A percentile compares a stretch with the other conserved stretches of the same genome.
Conservation (phyloP, 306 rosid species). For the Quercus agrifolia region DNA sequence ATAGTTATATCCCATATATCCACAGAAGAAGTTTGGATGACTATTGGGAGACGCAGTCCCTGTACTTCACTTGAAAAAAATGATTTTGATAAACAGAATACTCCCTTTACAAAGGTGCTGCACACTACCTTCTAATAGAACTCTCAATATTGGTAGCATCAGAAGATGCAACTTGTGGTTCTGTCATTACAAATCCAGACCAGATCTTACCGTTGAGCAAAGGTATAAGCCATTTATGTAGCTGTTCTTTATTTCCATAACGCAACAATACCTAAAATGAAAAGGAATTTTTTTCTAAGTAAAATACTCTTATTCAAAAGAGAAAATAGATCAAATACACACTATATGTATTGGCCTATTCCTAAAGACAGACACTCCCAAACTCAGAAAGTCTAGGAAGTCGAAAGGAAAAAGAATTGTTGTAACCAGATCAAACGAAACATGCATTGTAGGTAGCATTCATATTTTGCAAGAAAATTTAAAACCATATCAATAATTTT, state of each 20-base stretch:
- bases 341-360: background rate
- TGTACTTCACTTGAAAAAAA: no score
- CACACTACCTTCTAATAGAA: conserved; percentile 67
- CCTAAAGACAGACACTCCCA: no score
- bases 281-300: background rate
- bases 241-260: conserved; percentile 75
- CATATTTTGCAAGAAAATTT: background rate
- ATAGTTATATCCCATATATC: background rate
- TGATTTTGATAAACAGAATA: no score
- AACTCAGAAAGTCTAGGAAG: no score
- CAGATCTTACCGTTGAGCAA: conserved; percentile 88
- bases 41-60: background rate
- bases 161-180: conserved; percentile 88
- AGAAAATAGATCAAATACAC: conserved; percentile 10
- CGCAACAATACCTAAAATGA: conserved; percentile 74
- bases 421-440: background rate
- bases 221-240: conserved; percentile 81
- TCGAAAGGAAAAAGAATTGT: background rate
- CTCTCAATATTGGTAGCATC: conserved; percentile 91
- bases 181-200: conserved; percentile 96
- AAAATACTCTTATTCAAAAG: no score
- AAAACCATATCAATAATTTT: background rate
- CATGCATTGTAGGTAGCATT: background rate
- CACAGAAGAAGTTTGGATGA: background rate
- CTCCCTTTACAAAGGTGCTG: conserved; percentile 1